Evolutionary conservation across 495 filamentous ascomycete genomes (phyloP).

Genomic region (Endocarpon pusillum): DNA sequence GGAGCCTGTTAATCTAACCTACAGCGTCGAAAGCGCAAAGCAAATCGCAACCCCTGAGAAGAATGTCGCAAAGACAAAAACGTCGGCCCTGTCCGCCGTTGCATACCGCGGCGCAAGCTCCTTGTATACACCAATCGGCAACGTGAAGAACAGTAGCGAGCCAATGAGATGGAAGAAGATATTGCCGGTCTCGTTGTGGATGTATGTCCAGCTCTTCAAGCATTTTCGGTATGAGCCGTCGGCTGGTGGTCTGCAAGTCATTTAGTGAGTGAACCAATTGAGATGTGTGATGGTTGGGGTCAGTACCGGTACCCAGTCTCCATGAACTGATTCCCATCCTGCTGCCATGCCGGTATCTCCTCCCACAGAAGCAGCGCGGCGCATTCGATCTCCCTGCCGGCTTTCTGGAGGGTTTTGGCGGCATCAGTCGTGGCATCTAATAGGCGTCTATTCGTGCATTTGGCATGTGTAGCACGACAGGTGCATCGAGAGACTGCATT

Average conservation of each 20-base stretch:
- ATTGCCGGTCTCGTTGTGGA: slow-evolving; percentile 20
- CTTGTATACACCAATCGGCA: slow-evolving; percentile 22
- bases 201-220: slow-evolving; percentile 7
- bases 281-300: not conserved
- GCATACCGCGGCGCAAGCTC: slow-evolving; percentile 15
- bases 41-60: slow-evolving; percentile 34
- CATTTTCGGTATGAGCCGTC: slow-evolving; percentile 7
- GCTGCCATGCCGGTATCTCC: too few relatives aligned
- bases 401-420: too few relatives aligned
- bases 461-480: too few relatives aligned
- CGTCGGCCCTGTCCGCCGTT: slow-evolving; percentile 19
- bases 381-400: too few relatives aligned
- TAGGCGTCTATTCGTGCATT: too few relatives aligned
- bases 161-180: slow-evolving; percentile 35
- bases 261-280: not conserved
- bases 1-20: slow-evolving; percentile 1
- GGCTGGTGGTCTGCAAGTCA: slow-evolving; percentile 1
- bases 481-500: too few relatives aligned
- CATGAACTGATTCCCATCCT: not conserved
- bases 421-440: too few relatives aligned
- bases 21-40: slow-evolving; percentile 31
- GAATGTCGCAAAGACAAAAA: slow-evolving; percentile 27
- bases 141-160: slow-evolving; percentile 22
- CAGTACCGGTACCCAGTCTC: not conserved
- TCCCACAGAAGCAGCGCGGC: too few relatives aligned